Conservation (phyloP, 208 protist species). For the Acanthamoeba royreba region DNA sequence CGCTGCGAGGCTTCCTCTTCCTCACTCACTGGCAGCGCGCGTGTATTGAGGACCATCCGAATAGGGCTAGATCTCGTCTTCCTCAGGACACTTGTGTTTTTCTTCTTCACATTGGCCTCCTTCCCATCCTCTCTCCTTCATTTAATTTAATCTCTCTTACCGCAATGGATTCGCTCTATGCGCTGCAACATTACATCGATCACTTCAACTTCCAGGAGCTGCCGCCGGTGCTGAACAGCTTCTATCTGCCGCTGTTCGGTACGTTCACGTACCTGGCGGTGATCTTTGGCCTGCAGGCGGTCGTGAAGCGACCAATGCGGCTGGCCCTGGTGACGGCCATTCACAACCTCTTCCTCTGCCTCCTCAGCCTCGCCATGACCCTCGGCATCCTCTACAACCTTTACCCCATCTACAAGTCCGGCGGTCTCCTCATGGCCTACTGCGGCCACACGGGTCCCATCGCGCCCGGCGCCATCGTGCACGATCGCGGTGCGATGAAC, state of each 20-base stretch:
- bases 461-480: not conserved
- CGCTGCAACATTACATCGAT: not conserved
- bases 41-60: no score
- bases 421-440: not conserved
- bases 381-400: constrained; percentile 20
- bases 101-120: not conserved
- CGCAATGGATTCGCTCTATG: not conserved
- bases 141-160: not conserved
- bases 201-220: not conserved
- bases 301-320: not conserved
- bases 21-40: no score
- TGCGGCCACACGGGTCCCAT: not conserved
- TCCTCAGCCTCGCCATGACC: constrained; percentile 30
- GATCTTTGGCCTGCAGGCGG: not conserved
- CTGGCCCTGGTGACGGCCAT: not conserved
- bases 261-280: not conserved
- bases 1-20: no score
- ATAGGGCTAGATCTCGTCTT: no score
- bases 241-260: not conserved
- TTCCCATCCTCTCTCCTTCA: not conserved
- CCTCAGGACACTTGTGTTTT: no score
- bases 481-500: not conserved
- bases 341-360: constrained; percentile 58
- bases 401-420: not conserved
- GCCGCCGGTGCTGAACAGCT: not conserved